Evolutionary conservation across 2,329 filamentous ascomycete genomes (phyloP), one percentile per base, ranked within the genome.

Genomic region (Spiromastix sp.): DNA sequence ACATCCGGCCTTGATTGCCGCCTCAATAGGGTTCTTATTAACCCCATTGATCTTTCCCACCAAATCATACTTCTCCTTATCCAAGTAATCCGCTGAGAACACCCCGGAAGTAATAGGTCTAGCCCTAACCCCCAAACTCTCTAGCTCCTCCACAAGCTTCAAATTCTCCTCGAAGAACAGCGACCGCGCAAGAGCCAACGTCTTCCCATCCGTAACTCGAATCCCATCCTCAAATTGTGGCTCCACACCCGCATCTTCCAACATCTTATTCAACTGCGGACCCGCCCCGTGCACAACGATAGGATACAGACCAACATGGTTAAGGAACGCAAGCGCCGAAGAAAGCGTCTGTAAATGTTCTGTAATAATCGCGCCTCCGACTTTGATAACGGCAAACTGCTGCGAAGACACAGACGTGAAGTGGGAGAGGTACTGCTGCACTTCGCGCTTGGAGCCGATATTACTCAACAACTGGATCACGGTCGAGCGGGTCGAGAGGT

Each of bases 331-430:
- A 40, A 96, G 71, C 32, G 84, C 87, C 37, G 82, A 81, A 55
- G 85, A 93, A 37, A 98, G 76, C 52, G 87, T 86, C 59, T 94
- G 83, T 37, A 96, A 72, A 61, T 95, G 82, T 57, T 96, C 87
- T 41, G 85, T 93, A 52, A 98, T 74, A 52, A 96, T 95, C 44
- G 89, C 91, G 43, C 89, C 91, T 42, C 89, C 91, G 37, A 96
- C 89, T 70, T 98, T 98, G 64, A 98, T 93, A 32, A 98, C 89
- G 47, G 87, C 89, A 60, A 96, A 98, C 56, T 93, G 86, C 67
- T 96, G 87, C 22, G 86, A 93, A 29, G 86, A 91, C 42, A 95
- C 87, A 21, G 87, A 94, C 48, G 82, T 91, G 71, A 98, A 98
- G 59, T 96, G 86, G 47, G 87, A 91, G 40, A 96, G 79, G 63